Evolutionary conservation across 129 eudicot species (phyloP), one percentile per base, ranked within the genome.

Genomic region (Arctium lappa): DNA sequence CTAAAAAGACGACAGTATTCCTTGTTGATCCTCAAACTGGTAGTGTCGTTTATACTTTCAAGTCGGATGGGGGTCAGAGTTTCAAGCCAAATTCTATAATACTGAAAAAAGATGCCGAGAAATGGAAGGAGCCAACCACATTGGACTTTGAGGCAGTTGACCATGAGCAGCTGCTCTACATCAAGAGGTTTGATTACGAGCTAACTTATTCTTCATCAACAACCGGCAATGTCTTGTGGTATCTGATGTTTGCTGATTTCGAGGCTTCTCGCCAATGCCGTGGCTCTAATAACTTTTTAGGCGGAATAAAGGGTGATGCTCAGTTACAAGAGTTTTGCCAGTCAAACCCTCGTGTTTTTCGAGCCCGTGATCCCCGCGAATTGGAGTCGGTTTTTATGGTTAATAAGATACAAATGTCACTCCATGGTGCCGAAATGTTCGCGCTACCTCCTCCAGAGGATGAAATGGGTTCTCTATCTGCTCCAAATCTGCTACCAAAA

Each of bases 1-100:
- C 92, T 48, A 95, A 89, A 85, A 89, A 89, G 74, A 87, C 98
- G 39, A 85, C 97, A n/a, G 93, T 92, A 27, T 91, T 87, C 79
- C 86, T 91, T 79, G 92, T 95, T 79, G 93, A 95, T 84, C 86
- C 92, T 44, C 84, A 95, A 80, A 88, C 91, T 50, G 98, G 98
- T 42, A 87, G 79, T 78, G 85, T 92, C 22, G 73, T 95, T 65
- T 86, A 82, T 68, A 89, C 93, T n/a, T 87, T 89, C 50, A 91
- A 85, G 74, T 91, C 97, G 63, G 94, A 91, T 77, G 94, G 85
- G 36, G 87, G 30, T 81, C 80, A 39, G 31, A 71, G 36, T 50
- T 83, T 81, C 66, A 88, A 85, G 46, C 88, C 76, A 50, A 87
- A 77, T 71, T 86, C 97, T 73, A 69, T 81, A 74, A 12, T 95